Base-by-base conservation (phyloP, 306 rosid species). In the Lathyrus sativus region DNA sequence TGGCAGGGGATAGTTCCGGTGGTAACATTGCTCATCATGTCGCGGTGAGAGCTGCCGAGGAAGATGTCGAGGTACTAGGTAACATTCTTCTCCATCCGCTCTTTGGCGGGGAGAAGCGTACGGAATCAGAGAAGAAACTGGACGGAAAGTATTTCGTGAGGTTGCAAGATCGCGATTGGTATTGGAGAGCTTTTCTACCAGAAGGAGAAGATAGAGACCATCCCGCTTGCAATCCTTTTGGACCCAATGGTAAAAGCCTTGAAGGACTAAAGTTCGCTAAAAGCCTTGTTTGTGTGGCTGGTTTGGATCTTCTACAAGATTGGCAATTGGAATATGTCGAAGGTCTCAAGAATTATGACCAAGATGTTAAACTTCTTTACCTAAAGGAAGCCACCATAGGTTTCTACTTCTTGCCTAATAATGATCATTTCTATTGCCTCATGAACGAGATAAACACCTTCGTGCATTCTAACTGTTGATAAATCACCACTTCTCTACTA, bases 361-460 rank as follows among this genome's bases (percentile, higher is more conserved):
- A 83, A 13, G 78, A 85, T 1, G 93, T 87, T 19, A 88, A 86
- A 54, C 93, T 86, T 62, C 89, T 87, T 26, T 80, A 62, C 72
- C 80, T 91, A 2, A 53, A 85, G 76, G 85, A 88, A 73, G 97
- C 97, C 9, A 91, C 97, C 5, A 88, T 91, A 9, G 96, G 97
- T 41, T 91, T 91, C 89, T 91, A 91, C 86, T 91, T 91, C 96
- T 78, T 91, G 77, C 97, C 97, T 2, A 91, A 91, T 33, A 91
- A 91, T 67, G 80, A 84, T 49, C 89, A 91, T 43, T 91, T 91
- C 86, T 83, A 85, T 55, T 65, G 67, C 62, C 85, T 91, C 50
- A 86, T 88, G 91, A 86, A 91, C 76, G 89, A 89, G 93, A 79
- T 88, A 5, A 80, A 78, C 54, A 69, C 55, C 63, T 88, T 91